phyloP scores from a whole-genome alignment of 139 green algal genomes.

The Ostreobium quekettii region DNA sequence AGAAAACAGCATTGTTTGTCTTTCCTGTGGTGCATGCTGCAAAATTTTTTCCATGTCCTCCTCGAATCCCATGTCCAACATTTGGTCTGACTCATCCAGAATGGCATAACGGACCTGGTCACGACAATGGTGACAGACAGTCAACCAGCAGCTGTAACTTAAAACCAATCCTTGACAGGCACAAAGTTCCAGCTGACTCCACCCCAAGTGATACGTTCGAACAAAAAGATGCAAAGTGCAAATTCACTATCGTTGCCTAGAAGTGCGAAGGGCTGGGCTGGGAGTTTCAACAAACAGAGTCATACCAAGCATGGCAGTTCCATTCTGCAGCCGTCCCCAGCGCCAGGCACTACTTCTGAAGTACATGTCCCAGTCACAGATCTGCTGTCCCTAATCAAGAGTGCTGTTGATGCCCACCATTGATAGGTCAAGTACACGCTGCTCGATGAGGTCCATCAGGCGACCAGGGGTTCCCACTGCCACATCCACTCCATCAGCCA shows the following conservation, averaged over 20 bases:
- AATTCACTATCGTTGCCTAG: constrained; percentile 10
- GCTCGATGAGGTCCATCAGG: constrained; percentile 91
- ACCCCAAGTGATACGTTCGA: background rate
- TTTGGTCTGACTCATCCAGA: constrained; percentile 97
- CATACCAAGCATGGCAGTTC: too few species aligned
- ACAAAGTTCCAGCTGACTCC: background rate
- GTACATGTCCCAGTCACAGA: too few species aligned
- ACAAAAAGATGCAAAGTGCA: background rate
- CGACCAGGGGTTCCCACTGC: constrained; percentile 93
- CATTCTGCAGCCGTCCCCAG: too few species aligned
- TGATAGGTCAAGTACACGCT: constrained; percentile 59
- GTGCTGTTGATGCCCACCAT: too few species aligned
- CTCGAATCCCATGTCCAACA: constrained; percentile 96
- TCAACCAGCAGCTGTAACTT: constrained; percentile 13
- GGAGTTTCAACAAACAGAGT: too few species aligned
- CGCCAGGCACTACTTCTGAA: too few species aligned
- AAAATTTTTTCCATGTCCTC: constrained; percentile 97
- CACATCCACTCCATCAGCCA: constrained; percentile 80
- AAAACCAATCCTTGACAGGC: background rate
- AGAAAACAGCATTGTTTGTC: constrained; percentile 95
- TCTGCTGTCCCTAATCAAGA: too few species aligned
- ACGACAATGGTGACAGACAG: background rate
- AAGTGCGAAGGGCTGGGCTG: too few species aligned
- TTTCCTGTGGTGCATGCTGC: constrained; percentile 46
- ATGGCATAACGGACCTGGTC: constrained; percentile 73